Conservation (phyloP, 106 monocot species). For the Dendrobium chrysotoxum region DNA sequence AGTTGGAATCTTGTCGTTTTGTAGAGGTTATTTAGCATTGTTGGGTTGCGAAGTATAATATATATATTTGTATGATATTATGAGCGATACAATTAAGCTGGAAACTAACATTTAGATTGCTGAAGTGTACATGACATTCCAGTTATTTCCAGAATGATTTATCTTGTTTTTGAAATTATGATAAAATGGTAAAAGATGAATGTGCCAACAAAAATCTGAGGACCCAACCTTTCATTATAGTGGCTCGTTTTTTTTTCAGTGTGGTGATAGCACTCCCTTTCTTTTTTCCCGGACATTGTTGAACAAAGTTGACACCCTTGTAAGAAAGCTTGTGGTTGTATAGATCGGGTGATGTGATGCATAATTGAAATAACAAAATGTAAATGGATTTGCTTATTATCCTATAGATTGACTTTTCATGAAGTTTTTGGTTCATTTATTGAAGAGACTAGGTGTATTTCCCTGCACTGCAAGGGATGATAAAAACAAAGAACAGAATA, state of each 20-base stretch:
- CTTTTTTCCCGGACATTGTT: background rate
- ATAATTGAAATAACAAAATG: background rate
- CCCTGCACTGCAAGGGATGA: background rate
- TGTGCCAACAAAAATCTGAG: background rate
- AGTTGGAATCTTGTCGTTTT: background rate
- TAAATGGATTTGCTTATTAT: background rate
- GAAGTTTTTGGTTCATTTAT: background rate
- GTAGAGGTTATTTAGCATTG: background rate
- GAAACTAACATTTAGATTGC: too few relatives aligned
- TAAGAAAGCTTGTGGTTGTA: background rate
- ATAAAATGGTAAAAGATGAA: too few relatives aligned
- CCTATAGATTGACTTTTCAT: background rate
- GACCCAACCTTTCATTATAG: background rate
- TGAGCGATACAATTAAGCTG: too few relatives aligned
- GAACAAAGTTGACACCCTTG: background rate
- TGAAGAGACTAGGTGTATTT: background rate
- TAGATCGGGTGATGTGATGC: background rate
- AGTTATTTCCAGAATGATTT: too few relatives aligned
- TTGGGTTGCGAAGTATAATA: background rate
- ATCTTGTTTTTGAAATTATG: too few relatives aligned
- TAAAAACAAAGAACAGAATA: background rate
- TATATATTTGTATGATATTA: background rate
- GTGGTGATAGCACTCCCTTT: background rate
- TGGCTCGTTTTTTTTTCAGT: background rate
- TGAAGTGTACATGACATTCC: too few relatives aligned